These are phyloP conservation scores for Plicaturopsis crispa DNA, from an alignment of 768 basidiomycete genomes.

Conservation along the genomic window DNA sequence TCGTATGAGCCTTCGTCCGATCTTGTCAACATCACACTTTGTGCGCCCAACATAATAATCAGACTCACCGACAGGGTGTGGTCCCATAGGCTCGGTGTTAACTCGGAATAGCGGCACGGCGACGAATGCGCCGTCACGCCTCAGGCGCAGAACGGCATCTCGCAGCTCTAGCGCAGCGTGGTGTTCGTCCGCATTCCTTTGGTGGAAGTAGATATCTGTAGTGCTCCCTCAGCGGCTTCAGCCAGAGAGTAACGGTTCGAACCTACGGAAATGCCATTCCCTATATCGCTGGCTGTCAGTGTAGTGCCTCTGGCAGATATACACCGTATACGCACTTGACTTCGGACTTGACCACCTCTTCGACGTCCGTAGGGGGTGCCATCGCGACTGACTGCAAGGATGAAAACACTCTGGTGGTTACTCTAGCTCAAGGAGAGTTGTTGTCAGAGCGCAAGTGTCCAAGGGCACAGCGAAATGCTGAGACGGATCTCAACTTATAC, in stretches of 20 bases:
- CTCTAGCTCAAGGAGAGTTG: no score
- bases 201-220: conserved; percentile 77
- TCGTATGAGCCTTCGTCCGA: conserved; percentile 61
- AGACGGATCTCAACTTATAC: no score
- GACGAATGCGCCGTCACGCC: conserved; percentile 71
- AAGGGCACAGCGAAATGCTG: no score
- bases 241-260: background rate
- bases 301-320: background rate
- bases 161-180: conserved; percentile 60
- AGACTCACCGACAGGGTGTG: conserved; percentile 65
- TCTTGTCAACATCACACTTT: background rate
- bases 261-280: conserved; percentile 77
- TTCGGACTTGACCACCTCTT: conserved; percentile 28
- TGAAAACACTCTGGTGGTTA: no score
- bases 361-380: conserved; percentile 25
- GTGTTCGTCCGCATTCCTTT: conserved; percentile 53
- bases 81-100: conserved; percentile 61
- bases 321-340: conserved; percentile 23
- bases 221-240: conserved; percentile 2
- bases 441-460: no score
- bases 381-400: no score
- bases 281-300: conserved; percentile 28
- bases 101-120: conserved; percentile 72
- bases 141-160: conserved; percentile 62
- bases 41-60: background rate